phyloP scores from a whole-genome alignment of 2,329 filamentous ascomycete genomes.

The Nannizzia gypsea region DNA sequence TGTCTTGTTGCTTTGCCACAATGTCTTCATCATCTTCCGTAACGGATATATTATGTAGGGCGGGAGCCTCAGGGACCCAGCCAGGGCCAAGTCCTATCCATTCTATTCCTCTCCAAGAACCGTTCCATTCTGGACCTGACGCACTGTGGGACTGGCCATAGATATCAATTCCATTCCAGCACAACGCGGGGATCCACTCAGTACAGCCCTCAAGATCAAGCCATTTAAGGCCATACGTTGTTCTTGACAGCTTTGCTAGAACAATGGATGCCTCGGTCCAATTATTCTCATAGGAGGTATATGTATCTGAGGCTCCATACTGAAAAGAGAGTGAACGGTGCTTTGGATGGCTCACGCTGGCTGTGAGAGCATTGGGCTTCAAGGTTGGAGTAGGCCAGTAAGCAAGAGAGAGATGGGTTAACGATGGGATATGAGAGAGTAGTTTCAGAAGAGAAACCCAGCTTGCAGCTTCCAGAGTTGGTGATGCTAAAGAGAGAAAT shows the following conservation, averaged over 20 bases:
- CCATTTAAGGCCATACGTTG: constrained; percentile 49
- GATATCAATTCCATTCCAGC: constrained; percentile 27
- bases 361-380: constrained; percentile 42
- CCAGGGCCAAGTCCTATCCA: constrained; percentile 33
- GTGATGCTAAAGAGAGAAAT: constrained; percentile 47
- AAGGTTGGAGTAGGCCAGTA: constrained; percentile 49
- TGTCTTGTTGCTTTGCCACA: background rate
- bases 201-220: constrained; percentile 50
- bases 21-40: background rate
- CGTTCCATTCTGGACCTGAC: constrained; percentile 35
- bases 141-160: constrained; percentile 19
- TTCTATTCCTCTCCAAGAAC: constrained; percentile 35
- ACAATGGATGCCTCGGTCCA: constrained; percentile 46
- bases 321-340: constrained; percentile 32
- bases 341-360: constrained; percentile 32
- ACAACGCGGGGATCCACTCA: constrained; percentile 44
- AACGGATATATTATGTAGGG: background rate
- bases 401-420: constrained; percentile 52
- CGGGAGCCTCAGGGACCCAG: constrained; percentile 22
- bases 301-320: constrained; percentile 42
- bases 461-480: constrained; percentile 30
- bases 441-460: constrained; percentile 47
- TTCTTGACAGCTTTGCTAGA: constrained; percentile 43
- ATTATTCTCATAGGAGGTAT: constrained; percentile 41
- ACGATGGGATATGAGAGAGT: constrained; percentile 41